Evolutionary conservation across 2,329 filamentous ascomycete species (phyloP).

Genomic region (Aureobasidium melanogenum): DNA sequence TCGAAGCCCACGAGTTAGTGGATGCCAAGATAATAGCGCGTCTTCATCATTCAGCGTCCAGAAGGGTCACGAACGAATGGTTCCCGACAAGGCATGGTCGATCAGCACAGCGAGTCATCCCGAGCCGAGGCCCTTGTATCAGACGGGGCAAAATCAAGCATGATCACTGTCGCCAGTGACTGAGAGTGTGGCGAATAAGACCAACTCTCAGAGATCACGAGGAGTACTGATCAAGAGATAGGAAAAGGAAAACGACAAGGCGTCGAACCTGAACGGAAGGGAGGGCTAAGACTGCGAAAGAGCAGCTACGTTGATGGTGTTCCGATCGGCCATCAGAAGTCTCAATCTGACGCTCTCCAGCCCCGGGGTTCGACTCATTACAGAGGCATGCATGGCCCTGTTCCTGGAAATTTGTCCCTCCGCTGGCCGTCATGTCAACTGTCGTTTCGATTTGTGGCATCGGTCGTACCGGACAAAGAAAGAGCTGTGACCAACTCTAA

Average conservation of each 20-base stretch:
- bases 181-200: neutral
- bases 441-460: neutral
- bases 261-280: neutral
- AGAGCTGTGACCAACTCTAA: neutral
- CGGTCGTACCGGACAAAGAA: neutral
- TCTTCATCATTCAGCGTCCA: neutral
- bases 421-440: neutral
- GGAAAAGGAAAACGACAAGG: neutral
- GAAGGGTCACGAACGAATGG: neutral
- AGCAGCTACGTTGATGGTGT: neutral
- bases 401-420: neutral
- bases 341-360: neutral
- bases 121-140: neutral
- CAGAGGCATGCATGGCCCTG: neutral
- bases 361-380: neutral
- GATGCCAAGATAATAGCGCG: neutral
- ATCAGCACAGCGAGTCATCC: neutral
- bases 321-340: neutral
- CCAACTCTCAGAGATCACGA: too few relatives aligned
- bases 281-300: neutral
- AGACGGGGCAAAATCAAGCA: neutral
- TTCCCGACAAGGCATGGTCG: neutral
- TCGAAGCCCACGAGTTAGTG: neutral
- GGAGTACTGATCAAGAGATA: neutral
- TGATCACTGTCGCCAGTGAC: neutral